Percentiles rank a stretch among this genome's conserved stretches.
These are phyloP conservation scores for Camelina laxa DNA, from an alignment of 345 rosid genomes.

Conservation along the genomic window DNA sequence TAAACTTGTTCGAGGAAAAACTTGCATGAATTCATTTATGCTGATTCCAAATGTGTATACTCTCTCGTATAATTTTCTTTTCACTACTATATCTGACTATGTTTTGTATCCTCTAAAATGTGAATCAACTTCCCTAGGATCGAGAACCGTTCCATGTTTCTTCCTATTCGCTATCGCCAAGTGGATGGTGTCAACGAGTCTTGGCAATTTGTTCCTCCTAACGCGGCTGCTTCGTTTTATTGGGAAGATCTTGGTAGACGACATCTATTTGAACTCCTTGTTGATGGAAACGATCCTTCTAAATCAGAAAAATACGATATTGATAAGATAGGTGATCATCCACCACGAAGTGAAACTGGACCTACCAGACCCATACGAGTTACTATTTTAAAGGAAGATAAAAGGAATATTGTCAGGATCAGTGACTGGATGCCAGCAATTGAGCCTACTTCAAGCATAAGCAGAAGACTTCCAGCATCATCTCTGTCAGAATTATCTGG, in stretches of 20 bases:
- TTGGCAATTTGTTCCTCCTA: slow-evolving; percentile 91
- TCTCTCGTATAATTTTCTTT: slow-evolving; percentile 9
- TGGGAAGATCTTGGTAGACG: slow-evolving; percentile 97
- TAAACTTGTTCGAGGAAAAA: background rate
- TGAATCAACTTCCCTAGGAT: slow-evolving; percentile 58
- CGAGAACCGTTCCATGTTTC: slow-evolving; percentile 87
- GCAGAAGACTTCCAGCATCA: slow-evolving; percentile 46
- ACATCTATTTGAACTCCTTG: slow-evolving; percentile 71
- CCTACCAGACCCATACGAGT: slow-evolving; percentile 79
- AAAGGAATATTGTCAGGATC: slow-evolving; percentile 71
- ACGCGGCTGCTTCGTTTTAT: slow-evolving; percentile 85
- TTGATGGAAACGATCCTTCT: slow-evolving; percentile 70
- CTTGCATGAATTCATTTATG: slow-evolving; percentile 10
- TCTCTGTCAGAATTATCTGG: slow-evolving; percentile 51
- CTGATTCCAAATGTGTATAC: slow-evolving; percentile 28
- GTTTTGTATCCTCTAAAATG: slow-evolving; percentile 1
- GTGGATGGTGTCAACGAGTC: slow-evolving; percentile 73
- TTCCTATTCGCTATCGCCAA: slow-evolving; percentile 85
- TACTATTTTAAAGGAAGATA: slow-evolving; percentile 82
- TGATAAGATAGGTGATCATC: slow-evolving; percentile 84
- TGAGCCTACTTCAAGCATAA: slow-evolving; percentile 56
- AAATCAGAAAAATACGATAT: slow-evolving; percentile 67
- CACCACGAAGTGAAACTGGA: slow-evolving; percentile 61
- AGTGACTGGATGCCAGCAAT: slow-evolving; percentile 96
- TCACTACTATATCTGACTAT: slow-evolving; percentile 18